These are phyloP conservation scores for Cocos nucifera DNA, from an alignment of 176 grass and related monocot genomes.

Conservation along the genomic window DNA sequence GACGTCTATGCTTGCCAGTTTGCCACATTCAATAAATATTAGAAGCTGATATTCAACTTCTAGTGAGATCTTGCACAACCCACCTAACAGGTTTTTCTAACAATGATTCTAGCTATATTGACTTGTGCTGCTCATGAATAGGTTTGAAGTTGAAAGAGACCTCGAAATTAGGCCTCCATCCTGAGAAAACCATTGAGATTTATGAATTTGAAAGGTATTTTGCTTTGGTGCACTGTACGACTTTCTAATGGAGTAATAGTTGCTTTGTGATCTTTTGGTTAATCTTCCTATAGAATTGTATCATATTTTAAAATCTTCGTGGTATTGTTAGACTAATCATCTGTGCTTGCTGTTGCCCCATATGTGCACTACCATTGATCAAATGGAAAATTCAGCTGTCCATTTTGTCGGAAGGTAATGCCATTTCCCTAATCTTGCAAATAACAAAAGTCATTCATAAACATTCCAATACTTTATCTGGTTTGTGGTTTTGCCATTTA, in stretches of 20 bases:
- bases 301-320: too few relatives aligned
- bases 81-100: too few relatives aligned
- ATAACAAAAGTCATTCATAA: too few relatives aligned
- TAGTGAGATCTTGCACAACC: too few relatives aligned
- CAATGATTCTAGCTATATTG: too few relatives aligned
- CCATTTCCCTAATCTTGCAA: neutral
- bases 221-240: neutral
- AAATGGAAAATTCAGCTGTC: conserved; percentile 50
- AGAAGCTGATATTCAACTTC: too few relatives aligned
- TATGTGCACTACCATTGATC: conserved; percentile 7
- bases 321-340: conserved; percentile 6
- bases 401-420: conserved; percentile 89
- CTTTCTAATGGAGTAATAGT: too few relatives aligned
- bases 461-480: too few relatives aligned
- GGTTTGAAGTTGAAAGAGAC: conserved; percentile 78
- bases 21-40: too few relatives aligned
- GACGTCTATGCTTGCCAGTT: too few relatives aligned
- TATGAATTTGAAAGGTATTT: conserved; percentile 91
- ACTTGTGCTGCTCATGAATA: conserved; percentile 13
- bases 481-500: too few relatives aligned
- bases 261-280: too few relatives aligned
- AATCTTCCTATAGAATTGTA: conserved; percentile 1
- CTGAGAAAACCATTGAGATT: conserved; percentile 81
- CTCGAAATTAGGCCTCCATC: conserved; percentile 67
- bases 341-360: conserved; percentile 5